Base-by-base conservation (phyloP, 2,329 filamentous ascomycete species). In the Xylariaceae sp. region DNA sequence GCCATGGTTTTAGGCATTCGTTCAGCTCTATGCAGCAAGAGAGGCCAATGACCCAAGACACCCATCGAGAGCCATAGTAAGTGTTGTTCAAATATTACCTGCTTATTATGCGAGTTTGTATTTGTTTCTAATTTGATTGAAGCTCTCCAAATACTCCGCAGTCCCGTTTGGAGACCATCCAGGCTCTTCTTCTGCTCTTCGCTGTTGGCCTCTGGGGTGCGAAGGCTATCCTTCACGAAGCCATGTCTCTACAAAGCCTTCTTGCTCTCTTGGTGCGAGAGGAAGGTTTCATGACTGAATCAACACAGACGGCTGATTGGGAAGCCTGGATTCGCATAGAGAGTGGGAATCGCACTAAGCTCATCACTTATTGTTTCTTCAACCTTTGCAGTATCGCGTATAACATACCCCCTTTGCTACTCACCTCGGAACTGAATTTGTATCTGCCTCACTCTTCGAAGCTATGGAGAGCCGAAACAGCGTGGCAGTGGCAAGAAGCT, bases 321-420 rank as follows among this genome's bases (percentile, higher is more conserved):
- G 82, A 85, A 55, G 75, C 80, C 0, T 86, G 83, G 83, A 76
- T 85, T 39, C 77, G 80, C 17, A 74, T 83, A 11, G 84, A 87
- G 69, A 78, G 78, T 1, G 78, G 77, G 13, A 82, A 80, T 13
- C 76, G 84, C 10, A 86, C 83, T 0, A 85, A 85, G 60, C 77
- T 85, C 0, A 78, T 85, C 35, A 79, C 82, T 0, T 86, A 82
- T 67, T 84, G 81, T 66, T 85, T 85, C 68, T 85, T 85, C 66
- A 86, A 86, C 62, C 72, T 86, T 1, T 84, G 82, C 70, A 85
- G 82, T 64, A 82, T 84, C 56, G 81, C 82, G 0, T 86, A 86
- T 67, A 82, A 86, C 63, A 82, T 82, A 69, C 81, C 82, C 0
- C 83, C 82, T 9, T 66, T 82, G 13, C 70, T 85, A 1, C 72